These are phyloP conservation scores for Lophiotrema nucula DNA, from an alignment of 495 filamentous ascomycete species.

Conservation along the genomic window DNA sequence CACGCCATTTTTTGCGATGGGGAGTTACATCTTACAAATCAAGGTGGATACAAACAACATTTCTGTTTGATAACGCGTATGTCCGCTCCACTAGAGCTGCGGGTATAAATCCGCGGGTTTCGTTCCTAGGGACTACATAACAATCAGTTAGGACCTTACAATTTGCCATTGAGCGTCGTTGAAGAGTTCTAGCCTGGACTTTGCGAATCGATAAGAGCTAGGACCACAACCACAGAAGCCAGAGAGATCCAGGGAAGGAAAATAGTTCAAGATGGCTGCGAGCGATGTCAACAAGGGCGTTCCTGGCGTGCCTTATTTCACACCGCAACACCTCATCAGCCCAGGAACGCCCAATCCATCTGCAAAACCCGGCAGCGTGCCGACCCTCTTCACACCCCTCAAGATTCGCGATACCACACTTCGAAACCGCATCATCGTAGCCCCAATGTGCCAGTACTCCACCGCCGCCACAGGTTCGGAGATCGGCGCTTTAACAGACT, in stretches of 20 bases:
- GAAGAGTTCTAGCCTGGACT: no score
- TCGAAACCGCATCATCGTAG: constrained; percentile 25
- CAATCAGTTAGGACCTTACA: no score
- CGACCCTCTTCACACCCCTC: constrained; percentile 29
- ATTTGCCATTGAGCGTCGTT: no score
- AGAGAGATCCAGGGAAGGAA: no score
- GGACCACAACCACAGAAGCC: no score
- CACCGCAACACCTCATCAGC: constrained; percentile 9
- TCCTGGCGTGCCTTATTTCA: constrained; percentile 25
- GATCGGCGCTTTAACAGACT: constrained; percentile 26
- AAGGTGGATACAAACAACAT: constrained; percentile 3
- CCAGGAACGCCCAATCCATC: constrained; percentile 16
- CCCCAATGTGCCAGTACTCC: constrained; percentile 30
- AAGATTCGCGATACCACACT: constrained; percentile 20
- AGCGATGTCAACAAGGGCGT: constrained; percentile 9
- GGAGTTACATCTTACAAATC: neutral
- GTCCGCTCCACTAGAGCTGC: no score
- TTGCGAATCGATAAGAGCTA: no score
- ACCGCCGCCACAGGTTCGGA: constrained; percentile 13
- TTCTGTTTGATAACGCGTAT: no score
- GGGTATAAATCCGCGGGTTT: no score
- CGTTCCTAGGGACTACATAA: no score
- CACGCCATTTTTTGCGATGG: neutral
- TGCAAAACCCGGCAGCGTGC: neutral
- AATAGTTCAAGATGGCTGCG: constrained; percentile 5